These are phyloP conservation scores for Ophiostoma novo-ulmi DNA, from an alignment of 2,329 filamentous ascomycete species.

Conservation along the genomic window DNA sequence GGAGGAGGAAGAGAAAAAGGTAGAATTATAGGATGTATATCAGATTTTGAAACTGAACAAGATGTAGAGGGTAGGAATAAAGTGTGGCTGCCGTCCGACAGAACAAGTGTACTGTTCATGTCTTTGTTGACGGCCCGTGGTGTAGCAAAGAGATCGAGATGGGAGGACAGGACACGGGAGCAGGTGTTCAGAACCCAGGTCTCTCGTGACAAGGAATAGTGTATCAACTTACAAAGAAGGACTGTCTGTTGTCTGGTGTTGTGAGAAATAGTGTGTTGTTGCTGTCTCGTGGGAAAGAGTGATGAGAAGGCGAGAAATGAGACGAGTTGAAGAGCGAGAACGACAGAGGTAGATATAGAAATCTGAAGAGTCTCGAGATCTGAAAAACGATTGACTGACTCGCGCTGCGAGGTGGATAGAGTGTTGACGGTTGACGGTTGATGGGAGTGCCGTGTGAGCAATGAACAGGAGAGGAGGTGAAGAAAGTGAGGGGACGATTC, in stretches of 20 bases:
- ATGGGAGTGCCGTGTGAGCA: neutral
- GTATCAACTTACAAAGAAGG: conserved; percentile 8
- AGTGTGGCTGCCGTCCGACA: neutral
- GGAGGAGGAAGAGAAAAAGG: no score
- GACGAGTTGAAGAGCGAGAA: neutral
- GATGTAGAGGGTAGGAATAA: neutral
- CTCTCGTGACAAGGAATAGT: neutral
- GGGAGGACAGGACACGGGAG: neutral
- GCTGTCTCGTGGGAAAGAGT: neutral
- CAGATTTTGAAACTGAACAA: neutral
- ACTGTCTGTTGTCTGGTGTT: neutral
- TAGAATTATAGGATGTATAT: neutral
- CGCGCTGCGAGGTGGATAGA: neutral
- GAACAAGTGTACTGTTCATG: neutral
- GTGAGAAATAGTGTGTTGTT: neutral
- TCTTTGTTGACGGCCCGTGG: neutral
- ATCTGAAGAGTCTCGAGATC: no score
- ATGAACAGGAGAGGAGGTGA: neutral
- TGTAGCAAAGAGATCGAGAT: neutral
- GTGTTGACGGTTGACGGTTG: neutral
- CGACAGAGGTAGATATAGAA: neutral
- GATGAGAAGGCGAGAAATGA: neutral
- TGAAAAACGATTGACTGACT: neutral
- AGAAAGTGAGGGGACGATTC: neutral
- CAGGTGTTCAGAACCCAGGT: neutral